phyloP scores from a whole-genome alignment of 192 early-diverging fungal genomes.

The Coemansia sp. region DNA sequence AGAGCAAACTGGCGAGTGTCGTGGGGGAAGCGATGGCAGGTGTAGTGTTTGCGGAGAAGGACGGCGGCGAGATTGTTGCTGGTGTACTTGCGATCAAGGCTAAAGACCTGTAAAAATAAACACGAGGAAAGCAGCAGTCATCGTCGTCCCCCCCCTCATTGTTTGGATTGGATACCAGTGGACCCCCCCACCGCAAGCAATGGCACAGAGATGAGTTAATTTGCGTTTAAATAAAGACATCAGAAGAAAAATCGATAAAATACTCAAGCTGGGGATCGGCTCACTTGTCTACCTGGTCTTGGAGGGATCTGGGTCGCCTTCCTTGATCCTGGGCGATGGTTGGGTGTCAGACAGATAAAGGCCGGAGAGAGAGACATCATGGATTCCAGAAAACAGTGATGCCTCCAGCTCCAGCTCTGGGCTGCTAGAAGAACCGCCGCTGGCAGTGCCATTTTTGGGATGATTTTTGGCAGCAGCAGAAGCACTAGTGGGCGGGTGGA shows the following conservation, averaged over 20 bases:
- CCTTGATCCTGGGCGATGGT: not conserved
- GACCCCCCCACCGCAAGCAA: no score
- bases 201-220: no score
- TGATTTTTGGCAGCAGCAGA: not conserved
- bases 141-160: no score
- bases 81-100: constrained; percentile 30
- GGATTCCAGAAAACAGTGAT: constrained; percentile 6
- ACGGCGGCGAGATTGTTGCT: constrained; percentile 33
- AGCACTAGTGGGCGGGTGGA: not conserved
- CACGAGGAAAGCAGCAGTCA: no score
- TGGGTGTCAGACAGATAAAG: not conserved
- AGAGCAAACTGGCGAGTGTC: constrained; percentile 25
- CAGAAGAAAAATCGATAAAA: no score
- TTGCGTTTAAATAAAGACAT: no score
- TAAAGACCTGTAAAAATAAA: constrained; percentile 3
- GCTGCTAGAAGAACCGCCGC: not conserved
- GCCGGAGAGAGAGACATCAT: constrained; percentile 2
- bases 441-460: not conserved
- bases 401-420: not conserved
- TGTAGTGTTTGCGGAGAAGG: constrained; percentile 34
- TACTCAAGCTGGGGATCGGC: no score
- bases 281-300: not conserved
- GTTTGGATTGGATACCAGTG: no score
- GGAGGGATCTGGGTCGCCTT: not conserved
- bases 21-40: constrained; percentile 40